Evolutionary conservation across 2,329 filamentous ascomycete species (phyloP).

Genomic region (Exophiala sp.): DNA sequence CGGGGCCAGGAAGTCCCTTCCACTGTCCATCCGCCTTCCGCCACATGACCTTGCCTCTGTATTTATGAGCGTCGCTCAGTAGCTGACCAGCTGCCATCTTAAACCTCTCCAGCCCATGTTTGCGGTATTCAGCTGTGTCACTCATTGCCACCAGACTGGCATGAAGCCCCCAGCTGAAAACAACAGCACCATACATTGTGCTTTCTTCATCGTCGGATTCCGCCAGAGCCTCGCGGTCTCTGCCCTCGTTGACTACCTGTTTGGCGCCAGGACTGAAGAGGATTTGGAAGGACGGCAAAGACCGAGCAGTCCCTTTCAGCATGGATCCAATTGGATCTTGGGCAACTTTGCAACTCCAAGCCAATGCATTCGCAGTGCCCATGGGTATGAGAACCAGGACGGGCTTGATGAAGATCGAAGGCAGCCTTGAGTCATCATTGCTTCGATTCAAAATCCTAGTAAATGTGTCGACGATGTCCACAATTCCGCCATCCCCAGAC

Average conservation of each 20-base stretch:
- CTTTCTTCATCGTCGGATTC: conserved; percentile 13
- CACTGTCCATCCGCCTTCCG: conserved; percentile 18
- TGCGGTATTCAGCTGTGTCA: conserved; percentile 74
- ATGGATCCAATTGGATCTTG: conserved; percentile 36
- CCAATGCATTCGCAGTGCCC: conserved; percentile 46
- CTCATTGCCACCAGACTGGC: conserved; percentile 84
- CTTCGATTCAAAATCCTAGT: conserved; percentile 26
- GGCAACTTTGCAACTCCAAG: conserved; percentile 24
- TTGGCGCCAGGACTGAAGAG: conserved; percentile 51
- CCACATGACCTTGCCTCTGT: conserved; percentile 46
- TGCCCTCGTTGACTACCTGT: conserved; percentile 40
- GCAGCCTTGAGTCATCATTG: conserved; percentile 27
- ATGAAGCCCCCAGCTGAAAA: conserved; percentile 86
- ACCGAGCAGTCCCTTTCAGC: conserved; percentile 49
- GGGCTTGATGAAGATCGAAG: conserved; percentile 43
- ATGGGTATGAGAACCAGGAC: conserved; percentile 51
- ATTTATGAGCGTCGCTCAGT: conserved; percentile 34
- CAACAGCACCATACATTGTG: conserved; percentile 64
- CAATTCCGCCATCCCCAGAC: conserved; percentile 79
- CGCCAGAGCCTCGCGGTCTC: conserved; percentile 35
- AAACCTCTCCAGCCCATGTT: conserved; percentile 71
- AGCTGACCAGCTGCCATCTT: conserved; percentile 75
- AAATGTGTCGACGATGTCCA: conserved; percentile 72
- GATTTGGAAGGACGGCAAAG: conserved; percentile 59
- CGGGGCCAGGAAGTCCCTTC: conserved; percentile 29